Evolutionary conservation across 495 filamentous ascomycete genomes (phyloP).

Genomic region (Lophiostoma macrostomum): DNA sequence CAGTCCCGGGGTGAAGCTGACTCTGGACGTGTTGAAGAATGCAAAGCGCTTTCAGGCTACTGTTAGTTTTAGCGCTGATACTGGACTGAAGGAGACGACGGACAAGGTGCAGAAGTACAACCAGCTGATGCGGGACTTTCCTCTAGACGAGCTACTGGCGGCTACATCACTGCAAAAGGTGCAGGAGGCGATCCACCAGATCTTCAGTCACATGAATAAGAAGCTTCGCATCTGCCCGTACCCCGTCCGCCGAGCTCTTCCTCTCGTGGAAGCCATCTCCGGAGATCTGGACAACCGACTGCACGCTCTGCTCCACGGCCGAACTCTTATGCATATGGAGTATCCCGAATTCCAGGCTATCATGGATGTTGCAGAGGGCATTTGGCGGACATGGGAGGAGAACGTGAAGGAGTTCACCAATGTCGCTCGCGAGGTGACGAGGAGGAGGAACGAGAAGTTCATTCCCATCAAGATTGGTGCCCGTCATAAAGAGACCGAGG

Average conservation of each 20-base stretch:
- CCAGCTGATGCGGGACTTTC: conserved; percentile 96
- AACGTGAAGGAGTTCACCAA: conserved; percentile 96
- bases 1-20: conserved; percentile 85
- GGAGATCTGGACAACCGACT: conserved; percentile 83
- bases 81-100: conserved; percentile 88
- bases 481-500: conserved; percentile 80
- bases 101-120: conserved; percentile 98
- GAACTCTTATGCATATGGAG: conserved; percentile 83
- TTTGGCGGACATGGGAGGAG: conserved; percentile 92
- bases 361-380: conserved; percentile 75
- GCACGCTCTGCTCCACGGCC: conserved; percentile 79
- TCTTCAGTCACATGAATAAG: conserved; percentile 93
- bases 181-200: conserved; percentile 79
- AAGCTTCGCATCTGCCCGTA: conserved; percentile 94
- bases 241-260: conserved; percentile 84
- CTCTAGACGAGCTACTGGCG: conserved; percentile 87
- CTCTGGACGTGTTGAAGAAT: conserved; percentile 87
- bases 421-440: conserved; percentile 87
- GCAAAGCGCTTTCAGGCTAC: conserved; percentile 96
- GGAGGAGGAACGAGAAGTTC: conserved; percentile 90
- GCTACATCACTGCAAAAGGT: conserved; percentile 86
- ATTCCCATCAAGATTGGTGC: conserved; percentile 94
- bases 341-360: conserved; percentile 83
- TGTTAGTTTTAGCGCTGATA: conserved; percentile 92
- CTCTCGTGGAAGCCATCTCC: conserved; percentile 97